Base-by-base conservation (phyloP, 352 stramenopile genomes). In the Phytophthora hibernalis region DNA sequence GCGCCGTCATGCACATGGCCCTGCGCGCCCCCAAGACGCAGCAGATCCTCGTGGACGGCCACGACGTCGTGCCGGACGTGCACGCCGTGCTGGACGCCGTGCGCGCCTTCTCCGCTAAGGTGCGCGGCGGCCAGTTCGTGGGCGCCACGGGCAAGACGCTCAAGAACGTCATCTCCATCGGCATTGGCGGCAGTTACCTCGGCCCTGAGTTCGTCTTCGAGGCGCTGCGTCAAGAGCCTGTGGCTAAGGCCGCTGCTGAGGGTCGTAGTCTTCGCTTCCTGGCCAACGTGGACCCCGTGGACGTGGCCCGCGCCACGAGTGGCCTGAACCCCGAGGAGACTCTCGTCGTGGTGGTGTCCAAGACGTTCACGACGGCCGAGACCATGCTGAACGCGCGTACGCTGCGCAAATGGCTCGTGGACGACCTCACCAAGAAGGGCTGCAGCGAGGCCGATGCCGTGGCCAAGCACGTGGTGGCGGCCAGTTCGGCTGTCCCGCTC, bases 311-410 rank as follows among this genome's bases (percentile, higher is more conserved):
- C 45, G 89, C 84, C 35, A 97, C 92, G 2, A 66, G 75, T 42
- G 91, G 95, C n/a, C 79, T 99, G 6, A 87, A 99, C 82, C 92
- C 97, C 0, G 97, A 98, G 73, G 90, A 96, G 50, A 99, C 98
- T 3, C 77, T 99, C 6, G 92, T 99, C 42, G 85, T 99, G 38
- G 91, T 99, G 51, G 96, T 99, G 37, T 98, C 89, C 65, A 99
- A 99, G 82, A 99, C 96, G 2, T 99, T 99, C 75, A 99, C 97
- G 12, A 99, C 97, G 7, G 96, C 97, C 16, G 98, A 99, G 83
- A 99, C 97, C 30, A 99, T 99, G 97, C 89, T 99, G 21, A 99
- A 99, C 76, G 97, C 97, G 22, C 85, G 93, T 55, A 99, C 95
- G 37, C 80, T 99, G 48, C 93, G 96, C 67, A 90, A 97, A 69